These are phyloP conservation scores for Pythium aphanidermatum DNA, from an alignment of 352 stramenopile genomes.

Conservation along the genomic window DNA sequence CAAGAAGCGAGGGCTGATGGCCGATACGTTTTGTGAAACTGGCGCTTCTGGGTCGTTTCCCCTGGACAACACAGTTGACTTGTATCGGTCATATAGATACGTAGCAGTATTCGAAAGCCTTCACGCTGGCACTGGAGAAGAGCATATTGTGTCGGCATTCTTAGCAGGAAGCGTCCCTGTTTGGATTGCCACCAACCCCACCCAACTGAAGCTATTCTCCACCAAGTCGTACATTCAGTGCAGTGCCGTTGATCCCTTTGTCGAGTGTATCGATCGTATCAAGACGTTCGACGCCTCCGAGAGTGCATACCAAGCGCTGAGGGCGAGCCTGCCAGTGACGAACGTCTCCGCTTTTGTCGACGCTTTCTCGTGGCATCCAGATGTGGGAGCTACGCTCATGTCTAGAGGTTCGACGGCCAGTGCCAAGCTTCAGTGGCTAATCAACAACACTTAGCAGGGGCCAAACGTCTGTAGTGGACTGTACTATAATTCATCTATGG, in stretches of 20 bases:
- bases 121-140: no score
- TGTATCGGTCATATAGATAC: no score
- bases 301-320: constrained; percentile 26
- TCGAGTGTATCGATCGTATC: constrained; percentile 26
- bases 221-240: constrained; percentile 45
- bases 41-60: no score
- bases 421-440: no score
- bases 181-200: constrained; percentile 35
- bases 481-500: background rate
- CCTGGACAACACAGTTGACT: no score
- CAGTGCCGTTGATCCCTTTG: constrained; percentile 21
- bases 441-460: no score
- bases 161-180: constrained; percentile 47
- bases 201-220: constrained; percentile 34
- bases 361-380: constrained; percentile 37
- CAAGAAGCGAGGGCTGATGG: no score
- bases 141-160: constrained; percentile 51
- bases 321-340: no score
- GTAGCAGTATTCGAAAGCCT: no score
- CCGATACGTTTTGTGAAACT: no score
- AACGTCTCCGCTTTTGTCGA: constrained; percentile 28
- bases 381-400: constrained; percentile 10
- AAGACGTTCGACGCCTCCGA: constrained; percentile 22
- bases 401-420: no score
- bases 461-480: background rate